Evolutionary conservation across 805 yeast species (phyloP), one percentile per base, ranked within the genome.

Genomic region (Ogataea pilisensis): DNA sequence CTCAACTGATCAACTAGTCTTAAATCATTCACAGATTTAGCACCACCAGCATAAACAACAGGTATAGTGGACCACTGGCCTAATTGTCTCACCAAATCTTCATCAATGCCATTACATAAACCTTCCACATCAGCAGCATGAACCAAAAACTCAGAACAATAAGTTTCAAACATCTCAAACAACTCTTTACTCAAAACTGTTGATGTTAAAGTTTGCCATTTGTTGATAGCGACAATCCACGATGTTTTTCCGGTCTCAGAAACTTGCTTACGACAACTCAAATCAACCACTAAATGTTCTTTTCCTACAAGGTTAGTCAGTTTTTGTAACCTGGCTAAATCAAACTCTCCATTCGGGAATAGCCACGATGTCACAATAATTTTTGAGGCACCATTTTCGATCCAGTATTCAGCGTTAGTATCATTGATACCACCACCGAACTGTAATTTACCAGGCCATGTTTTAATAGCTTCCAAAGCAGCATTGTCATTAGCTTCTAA

Each of bases 101-200:
- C 80, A 56, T 93, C 99, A 26, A 93, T 85, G 1, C 99, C 99
- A 31, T 78, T 75, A 60, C 99, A 93, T 14, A 93, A 70, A 0
- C 99, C 99, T 64, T 93, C 99, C 3, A 93, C 98, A 63, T 93
- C 99, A 0, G 99, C 99, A 3, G 99, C 99, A 65, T 93, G 99
- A 14, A 93, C 82, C 39, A 93, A 66, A 56, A 91, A 86, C 64
- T 93, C 99, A 48, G 78, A 75, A 54, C 97, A 87, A 63, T 82
- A 86, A 36, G 68, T 41, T 8, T 82, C 64, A 30, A 93, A 70
- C 35, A 62, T 45, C 4, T 53, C 58, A 44, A 93, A 73, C 21
- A 84, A 73, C 20, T 73, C 75, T 37, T 62, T 59, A 36, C 68
- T 69, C 39, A 93, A 68, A 41, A 66, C 73, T 34, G 80, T 72